Percentiles rank a stretch among this genome's conserved stretches.
These are phyloP conservation scores for Thelephora terrestris DNA, from an alignment of 1,284 basidiomycete species.

Conservation along the genomic window DNA sequence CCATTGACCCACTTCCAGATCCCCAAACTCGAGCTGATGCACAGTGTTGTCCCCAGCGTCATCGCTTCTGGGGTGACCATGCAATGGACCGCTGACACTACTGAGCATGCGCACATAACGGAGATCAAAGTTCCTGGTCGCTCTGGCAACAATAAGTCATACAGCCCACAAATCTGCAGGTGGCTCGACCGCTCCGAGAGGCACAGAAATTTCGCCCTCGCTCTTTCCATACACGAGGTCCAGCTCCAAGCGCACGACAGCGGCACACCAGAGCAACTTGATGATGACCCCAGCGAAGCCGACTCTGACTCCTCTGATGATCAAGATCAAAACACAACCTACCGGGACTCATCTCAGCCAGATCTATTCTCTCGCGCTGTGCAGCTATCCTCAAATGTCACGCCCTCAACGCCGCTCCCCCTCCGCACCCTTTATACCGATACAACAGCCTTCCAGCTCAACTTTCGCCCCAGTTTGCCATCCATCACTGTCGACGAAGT, in stretches of 20 bases:
- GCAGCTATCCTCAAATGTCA: background rate
- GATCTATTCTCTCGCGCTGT: background rate
- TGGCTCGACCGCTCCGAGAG: constrained; percentile 19
- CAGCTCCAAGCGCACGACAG: constrained; percentile 10
- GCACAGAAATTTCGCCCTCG: constrained; percentile 18
- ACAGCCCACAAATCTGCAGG: constrained; percentile 21
- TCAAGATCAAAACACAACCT: too few species aligned
- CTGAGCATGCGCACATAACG: constrained; percentile 22
- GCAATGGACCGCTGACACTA: constrained; percentile 25
- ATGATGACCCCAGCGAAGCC: background rate
- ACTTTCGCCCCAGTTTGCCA: constrained; percentile 10
- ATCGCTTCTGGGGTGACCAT: constrained; percentile 14
- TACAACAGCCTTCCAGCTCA: constrained; percentile 18
- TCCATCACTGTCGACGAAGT: constrained; percentile 15
- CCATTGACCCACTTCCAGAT: constrained; percentile 5
- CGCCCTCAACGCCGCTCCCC: background rate
- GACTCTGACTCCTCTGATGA: background rate
- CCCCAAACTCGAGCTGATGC: constrained; percentile 19
- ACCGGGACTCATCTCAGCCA: too few species aligned
- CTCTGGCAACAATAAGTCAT: constrained; percentile 23
- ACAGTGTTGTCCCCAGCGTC: constrained; percentile 21
- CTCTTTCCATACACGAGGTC: too few species aligned
- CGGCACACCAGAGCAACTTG: constrained; percentile 6
- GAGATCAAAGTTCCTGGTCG: too few species aligned
- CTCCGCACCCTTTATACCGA: constrained; percentile 10